Base-by-base conservation (phyloP, 768 basidiomycete species). In the Agaricus blazei region DNA sequence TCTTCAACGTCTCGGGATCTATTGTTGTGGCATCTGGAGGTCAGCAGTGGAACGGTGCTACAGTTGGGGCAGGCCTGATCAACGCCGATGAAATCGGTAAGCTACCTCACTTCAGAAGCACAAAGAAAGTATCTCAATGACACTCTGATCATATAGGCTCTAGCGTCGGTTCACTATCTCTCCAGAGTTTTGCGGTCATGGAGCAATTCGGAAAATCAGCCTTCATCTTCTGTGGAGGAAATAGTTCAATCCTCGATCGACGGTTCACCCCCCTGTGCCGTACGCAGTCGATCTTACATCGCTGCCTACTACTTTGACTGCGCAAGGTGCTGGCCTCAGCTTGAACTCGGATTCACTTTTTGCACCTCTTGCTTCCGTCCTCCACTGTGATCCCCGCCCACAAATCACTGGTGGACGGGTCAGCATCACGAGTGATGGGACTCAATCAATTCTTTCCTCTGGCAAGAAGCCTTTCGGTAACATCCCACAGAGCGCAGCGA, bases 161-260 rank as follows among this genome's bases (percentile, higher is more conserved):
- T 15, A 41, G 54, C 23, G 49, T 56, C 6, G 49, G 41, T 24
- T 41, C 48, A 4, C 9, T 56, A 8, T 24, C 54, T 23, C 48
- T 56, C n/a, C 14, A 24, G 40, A 44, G 15, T 24, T 12, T 23
- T 34, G 12, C 19, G 14, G 34, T 43, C 42, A 56, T 49, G 48
- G 29, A 49, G 42, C 43, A 14, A 1, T 19, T 38, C 12, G 40
- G 42, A 28, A 44, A 29, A 2, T 43, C 41, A 1, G 48, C 57
- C 3, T 53, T 31, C 52, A 36, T 52, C 9, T 58, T 53, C 38
- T 37, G 44, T 8, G 57, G 52, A 7, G 51, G 57, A 24, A 58
- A 53, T 24, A 11, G 11, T n/a, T 48, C 52, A n/a, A 48, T 54
- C 48, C 46, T 3, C 6, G 49, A 53, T 26, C 36, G n/a, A n/a